Percentiles rank a stretch among this genome's conserved stretches.
phyloP scores from a whole-genome alignment of 768 basidiomycete species.

The Lactarius vividus region DNA sequence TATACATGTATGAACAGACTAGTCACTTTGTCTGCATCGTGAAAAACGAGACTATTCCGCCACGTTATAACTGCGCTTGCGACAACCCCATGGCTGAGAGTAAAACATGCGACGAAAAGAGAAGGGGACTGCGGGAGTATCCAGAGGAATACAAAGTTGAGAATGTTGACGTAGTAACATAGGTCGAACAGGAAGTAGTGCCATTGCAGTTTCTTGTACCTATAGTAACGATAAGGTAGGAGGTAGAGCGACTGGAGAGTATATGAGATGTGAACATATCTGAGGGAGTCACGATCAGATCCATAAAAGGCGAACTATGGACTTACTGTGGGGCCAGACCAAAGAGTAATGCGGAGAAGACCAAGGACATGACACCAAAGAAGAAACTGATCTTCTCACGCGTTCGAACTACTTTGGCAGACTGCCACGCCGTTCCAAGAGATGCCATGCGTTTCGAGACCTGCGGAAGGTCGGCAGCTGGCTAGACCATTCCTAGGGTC shows the following conservation, averaged over 20 bases:
- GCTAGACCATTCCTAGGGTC: background rate
- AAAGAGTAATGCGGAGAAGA: conserved; percentile 82
- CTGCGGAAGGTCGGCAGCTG: conserved; percentile 39
- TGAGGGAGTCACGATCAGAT: conserved; percentile 34
- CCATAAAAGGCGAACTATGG: conserved; percentile 7
- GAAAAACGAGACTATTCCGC: conserved; percentile 98
- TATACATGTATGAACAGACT: conserved; percentile 95
- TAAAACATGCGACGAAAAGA: conserved; percentile 90
- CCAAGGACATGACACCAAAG: conserved; percentile 86
- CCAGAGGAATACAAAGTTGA: conserved; percentile 93
- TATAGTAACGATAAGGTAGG: conserved; percentile 77
- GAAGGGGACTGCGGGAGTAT: conserved; percentile 70
- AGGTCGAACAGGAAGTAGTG: conserved; percentile 94
- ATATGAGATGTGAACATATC: conserved; percentile 88
- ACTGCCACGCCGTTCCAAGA: conserved; percentile 87
- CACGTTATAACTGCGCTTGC: conserved; percentile 97
- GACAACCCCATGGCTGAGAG: conserved; percentile 85
- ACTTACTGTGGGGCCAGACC: conserved; percentile 84
- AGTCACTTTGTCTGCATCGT: conserved; percentile 94
- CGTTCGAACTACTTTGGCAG: conserved; percentile 80
- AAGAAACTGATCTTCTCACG: conserved; percentile 89
- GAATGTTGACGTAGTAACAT: conserved; percentile 91
- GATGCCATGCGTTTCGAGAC: conserved; percentile 75
- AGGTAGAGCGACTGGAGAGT: conserved; percentile 75
- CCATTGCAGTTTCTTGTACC: conserved; percentile 90